Evolutionary conservation across 163 green algal species (phyloP).

Genomic region (Volvox carteri): DNA sequence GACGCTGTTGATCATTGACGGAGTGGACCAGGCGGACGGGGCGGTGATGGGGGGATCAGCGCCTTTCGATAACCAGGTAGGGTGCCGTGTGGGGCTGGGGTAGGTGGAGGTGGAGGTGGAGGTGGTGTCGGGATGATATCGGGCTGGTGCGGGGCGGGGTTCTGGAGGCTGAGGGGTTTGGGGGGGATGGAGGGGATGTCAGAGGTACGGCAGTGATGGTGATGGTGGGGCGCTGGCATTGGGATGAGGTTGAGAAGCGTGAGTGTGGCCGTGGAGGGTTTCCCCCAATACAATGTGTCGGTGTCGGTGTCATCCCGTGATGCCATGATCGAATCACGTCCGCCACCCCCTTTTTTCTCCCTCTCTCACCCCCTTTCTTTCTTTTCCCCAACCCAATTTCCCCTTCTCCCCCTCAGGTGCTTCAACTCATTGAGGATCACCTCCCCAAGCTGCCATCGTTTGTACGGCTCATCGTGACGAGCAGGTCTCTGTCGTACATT

Average conservation of each 20-base stretch:
- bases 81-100: background rate
- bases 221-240: too few species aligned
- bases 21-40: conserved; percentile 44
- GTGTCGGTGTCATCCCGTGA: too few species aligned
- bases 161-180: background rate
- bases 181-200: too few species aligned
- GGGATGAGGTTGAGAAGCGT: too few species aligned
- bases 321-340: too few species aligned
- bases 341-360: too few species aligned
- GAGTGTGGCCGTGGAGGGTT: too few species aligned
- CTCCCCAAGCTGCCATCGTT: conserved; percentile 33
- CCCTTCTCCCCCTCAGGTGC: background rate
- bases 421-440: conserved; percentile 48
- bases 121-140: background rate
- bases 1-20: conserved; percentile 42
- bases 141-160: background rate
- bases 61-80: conserved; percentile 36
- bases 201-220: too few species aligned
- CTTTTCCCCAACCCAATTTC: background rate
- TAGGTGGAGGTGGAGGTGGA: background rate
- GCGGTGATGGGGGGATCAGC: conserved; percentile 27
- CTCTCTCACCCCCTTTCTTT: background rate
- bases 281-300: too few species aligned
- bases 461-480: conserved; percentile 34
- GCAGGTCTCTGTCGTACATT: conserved; percentile 28